These are phyloP conservation scores for Ogataea ganodermae DNA, from an alignment of 805 yeast genomes.

Conservation along the genomic window DNA sequence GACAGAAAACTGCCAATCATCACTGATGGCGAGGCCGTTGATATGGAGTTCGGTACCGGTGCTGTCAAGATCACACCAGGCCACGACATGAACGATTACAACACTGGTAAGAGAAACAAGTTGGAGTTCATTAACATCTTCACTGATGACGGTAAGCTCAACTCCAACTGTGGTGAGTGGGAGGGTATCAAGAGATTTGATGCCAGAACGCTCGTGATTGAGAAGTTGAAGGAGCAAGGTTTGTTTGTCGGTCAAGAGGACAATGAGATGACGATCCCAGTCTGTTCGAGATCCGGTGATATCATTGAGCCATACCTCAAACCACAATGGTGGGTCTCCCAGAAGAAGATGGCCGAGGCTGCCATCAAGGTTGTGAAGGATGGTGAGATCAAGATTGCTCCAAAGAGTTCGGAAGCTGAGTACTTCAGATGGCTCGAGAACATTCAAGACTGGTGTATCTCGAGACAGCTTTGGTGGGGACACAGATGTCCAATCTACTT, in stretches of 20 bases:
- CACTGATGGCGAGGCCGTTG: constrained; percentile 91
- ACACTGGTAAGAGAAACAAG: constrained; percentile 91
- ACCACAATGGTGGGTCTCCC: constrained; percentile 99
- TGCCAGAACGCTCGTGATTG: constrained; percentile 85
- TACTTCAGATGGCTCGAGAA: constrained; percentile 94
- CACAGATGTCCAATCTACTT: constrained; percentile 97
- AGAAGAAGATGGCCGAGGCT: constrained; percentile 81
- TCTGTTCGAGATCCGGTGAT: constrained; percentile 96
- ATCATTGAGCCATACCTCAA: constrained; percentile 93
- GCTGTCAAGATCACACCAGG: constrained; percentile 99
- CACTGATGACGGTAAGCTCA: constrained; percentile 89
- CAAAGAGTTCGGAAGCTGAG: constrained; percentile 89
- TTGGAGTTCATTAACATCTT: constrained; percentile 86
- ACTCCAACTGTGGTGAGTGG: constrained; percentile 93
- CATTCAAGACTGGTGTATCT: constrained; percentile 99
- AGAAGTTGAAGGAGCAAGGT: constrained; percentile 70
- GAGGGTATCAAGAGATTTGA: constrained; percentile 90
- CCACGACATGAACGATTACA: constrained; percentile 96
- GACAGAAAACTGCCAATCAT: constrained; percentile 85
- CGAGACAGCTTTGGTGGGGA: constrained; percentile 92
- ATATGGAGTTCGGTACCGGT: constrained; percentile 99
- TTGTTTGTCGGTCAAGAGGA: constrained; percentile 83
- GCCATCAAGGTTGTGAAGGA: constrained; percentile 83
- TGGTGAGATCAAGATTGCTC: constrained; percentile 80
- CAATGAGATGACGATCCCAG: constrained; percentile 94